Evolutionary conservation across 2,329 filamentous ascomycete genomes (phyloP).

Genomic region (Leptographium lundbergii): DNA sequence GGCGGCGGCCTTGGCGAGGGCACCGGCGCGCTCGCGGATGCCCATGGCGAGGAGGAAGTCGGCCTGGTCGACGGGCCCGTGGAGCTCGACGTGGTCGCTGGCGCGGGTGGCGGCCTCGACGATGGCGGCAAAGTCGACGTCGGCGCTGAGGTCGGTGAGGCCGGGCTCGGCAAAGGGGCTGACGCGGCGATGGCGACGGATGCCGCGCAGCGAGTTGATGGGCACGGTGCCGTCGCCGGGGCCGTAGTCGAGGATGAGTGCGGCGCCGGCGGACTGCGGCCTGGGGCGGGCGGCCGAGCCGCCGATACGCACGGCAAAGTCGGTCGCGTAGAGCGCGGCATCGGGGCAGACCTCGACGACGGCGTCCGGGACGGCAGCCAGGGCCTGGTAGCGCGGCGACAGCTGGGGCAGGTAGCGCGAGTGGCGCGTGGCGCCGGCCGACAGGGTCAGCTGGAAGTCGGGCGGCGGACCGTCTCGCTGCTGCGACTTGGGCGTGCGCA

Average conservation of each 20-base stretch:
- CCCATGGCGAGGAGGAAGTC: conserved; percentile 72
- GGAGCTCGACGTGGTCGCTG: conserved; percentile 73
- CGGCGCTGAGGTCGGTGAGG: conserved; percentile 75
- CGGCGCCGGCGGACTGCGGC: conserved; percentile 60
- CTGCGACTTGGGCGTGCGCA: conserved; percentile 39
- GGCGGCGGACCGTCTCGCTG: conserved; percentile 40
- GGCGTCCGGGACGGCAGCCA: conserved; percentile 56
- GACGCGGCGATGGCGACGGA: conserved; percentile 61
- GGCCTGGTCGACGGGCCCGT: conserved; percentile 81
- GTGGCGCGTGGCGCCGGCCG: conserved; percentile 65
- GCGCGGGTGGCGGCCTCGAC: conserved; percentile 69
- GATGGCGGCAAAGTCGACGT: conserved; percentile 84
- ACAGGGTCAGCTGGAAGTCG: conserved; percentile 79
- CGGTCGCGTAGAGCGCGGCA: conserved; percentile 62
- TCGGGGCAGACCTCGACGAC: conserved; percentile 88
- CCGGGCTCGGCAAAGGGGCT: conserved; percentile 72
- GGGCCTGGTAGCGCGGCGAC: conserved; percentile 63
- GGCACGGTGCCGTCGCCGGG: conserved; percentile 60
- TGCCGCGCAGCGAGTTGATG: conserved; percentile 80
- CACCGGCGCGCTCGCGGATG: conserved; percentile 62
- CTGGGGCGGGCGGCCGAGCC: conserved; percentile 47
- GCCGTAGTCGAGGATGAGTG: conserved; percentile 93
- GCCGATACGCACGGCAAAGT: conserved; percentile 78
- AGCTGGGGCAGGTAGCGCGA: conserved; percentile 74
- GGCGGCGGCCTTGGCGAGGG: conserved; percentile 39